Percentiles rank a stretch among this genome's conserved stretches.
phyloP scores from a whole-genome alignment of 2,329 filamentous ascomycete genomes.

The Aspergillus novofumigatus region DNA sequence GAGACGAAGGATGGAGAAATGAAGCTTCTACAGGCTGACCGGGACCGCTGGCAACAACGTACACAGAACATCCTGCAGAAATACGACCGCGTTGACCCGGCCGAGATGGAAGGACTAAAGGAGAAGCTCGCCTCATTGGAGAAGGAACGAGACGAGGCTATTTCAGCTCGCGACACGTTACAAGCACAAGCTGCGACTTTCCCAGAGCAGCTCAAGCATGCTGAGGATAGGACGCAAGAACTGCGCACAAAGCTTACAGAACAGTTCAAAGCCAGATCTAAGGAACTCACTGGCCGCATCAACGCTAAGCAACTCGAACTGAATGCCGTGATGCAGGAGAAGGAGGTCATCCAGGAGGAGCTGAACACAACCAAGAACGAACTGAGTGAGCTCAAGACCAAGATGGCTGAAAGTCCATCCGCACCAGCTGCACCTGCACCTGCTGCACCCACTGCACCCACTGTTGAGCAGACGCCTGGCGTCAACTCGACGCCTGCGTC shows the following conservation, averaged over 20 bases:
- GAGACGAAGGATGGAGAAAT: slow-evolving; percentile 82
- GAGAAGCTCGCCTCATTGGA: slow-evolving; percentile 66
- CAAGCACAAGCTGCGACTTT: slow-evolving; percentile 48
- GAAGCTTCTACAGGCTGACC: slow-evolving; percentile 81
- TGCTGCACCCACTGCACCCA: slow-evolving; percentile 13
- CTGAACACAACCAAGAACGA: slow-evolving; percentile 60
- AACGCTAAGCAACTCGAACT: slow-evolving; percentile 49
- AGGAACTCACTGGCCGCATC: slow-evolving; percentile 63
- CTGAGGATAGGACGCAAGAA: slow-evolving; percentile 49
- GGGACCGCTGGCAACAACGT: slow-evolving; percentile 92
- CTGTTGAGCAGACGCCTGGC: slow-evolving; percentile 50
- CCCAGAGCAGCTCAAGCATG: slow-evolving; percentile 45
- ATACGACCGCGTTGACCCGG: slow-evolving; percentile 91
- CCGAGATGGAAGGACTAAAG: slow-evolving; percentile 86
- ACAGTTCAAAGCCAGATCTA: slow-evolving; percentile 52
- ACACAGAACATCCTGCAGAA: slow-evolving; percentile 94
- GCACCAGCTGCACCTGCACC: slow-evolving; percentile 20
- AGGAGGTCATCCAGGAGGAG: slow-evolving; percentile 64
- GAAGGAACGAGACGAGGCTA: slow-evolving; percentile 63
- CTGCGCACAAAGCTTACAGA: slow-evolving; percentile 44
- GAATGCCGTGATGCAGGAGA: slow-evolving; percentile 54
- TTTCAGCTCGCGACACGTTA: slow-evolving; percentile 48
- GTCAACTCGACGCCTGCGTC: slow-evolving; percentile 29
- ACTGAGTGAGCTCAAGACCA: slow-evolving; percentile 45
- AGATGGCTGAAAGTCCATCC: slow-evolving; percentile 49